Percentiles rank a stretch among this genome's conserved stretches.
Evolutionary conservation across 306 rosid genomes (phyloP).

Genomic region (Gastrolobium villosum): DNA sequence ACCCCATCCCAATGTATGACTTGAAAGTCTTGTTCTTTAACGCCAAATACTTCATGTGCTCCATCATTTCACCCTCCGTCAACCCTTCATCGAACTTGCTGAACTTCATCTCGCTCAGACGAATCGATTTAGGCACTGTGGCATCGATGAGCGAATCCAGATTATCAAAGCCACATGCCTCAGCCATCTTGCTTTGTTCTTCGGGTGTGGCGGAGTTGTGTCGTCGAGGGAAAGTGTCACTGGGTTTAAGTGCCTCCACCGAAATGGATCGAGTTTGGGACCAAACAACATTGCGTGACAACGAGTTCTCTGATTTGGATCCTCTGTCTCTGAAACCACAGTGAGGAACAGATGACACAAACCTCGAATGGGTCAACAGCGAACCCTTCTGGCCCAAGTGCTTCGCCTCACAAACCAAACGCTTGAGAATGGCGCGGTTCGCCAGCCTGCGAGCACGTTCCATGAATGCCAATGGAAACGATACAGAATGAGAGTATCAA

Average conservation of each 20-base stretch:
- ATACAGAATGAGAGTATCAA: background rate
- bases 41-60: conserved; percentile 84
- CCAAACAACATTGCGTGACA: conserved; percentile 47
- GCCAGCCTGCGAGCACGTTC: conserved; percentile 96
- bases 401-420: conserved; percentile 80
- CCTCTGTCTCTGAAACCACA: conserved; percentile 54
- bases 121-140: conserved; percentile 92
- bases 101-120: conserved; percentile 75
- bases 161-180: conserved; percentile 62
- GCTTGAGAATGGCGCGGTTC: conserved; percentile 86
- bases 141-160: conserved; percentile 86
- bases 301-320: too few species aligned
- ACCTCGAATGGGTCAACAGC: conserved; percentile 66
- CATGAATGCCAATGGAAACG: conserved; percentile 55
- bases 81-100: conserved; percentile 84
- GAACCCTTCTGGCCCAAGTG: conserved; percentile 70
- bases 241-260: conserved; percentile 82
- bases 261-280: conserved; percentile 79
- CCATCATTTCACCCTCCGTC: conserved; percentile 91
- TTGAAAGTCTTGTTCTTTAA: conserved; percentile 83
- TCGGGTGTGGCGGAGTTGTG: conserved; percentile 96
- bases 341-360: conserved; percentile 74
- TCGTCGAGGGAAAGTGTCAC: conserved; percentile 93
- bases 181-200: conserved; percentile 86
- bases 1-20: conserved; percentile 93